These are phyloP conservation scores for Paragyromitra xinjiangensis DNA, from an alignment of 495 filamentous ascomycete genomes.

Conservation along the genomic window DNA sequence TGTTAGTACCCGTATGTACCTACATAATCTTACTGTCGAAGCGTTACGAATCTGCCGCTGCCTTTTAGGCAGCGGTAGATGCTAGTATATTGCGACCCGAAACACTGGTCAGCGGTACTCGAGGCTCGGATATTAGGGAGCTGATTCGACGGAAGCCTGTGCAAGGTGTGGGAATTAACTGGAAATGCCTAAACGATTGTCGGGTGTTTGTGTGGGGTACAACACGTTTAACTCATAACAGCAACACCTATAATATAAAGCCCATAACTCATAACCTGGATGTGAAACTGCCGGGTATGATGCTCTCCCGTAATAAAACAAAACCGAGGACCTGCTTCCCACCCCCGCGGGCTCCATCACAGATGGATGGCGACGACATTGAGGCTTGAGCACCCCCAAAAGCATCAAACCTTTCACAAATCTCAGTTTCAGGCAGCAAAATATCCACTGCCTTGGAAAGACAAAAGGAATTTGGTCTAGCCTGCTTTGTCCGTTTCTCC, in stretches of 20 bases:
- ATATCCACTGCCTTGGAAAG: constrained; percentile 14
- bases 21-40: constrained; percentile 12
- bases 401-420: not conserved
- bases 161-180: constrained; percentile 36
- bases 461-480: constrained; percentile 4
- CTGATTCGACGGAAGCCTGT: constrained; percentile 25
- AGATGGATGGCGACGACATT: constrained; percentile 40
- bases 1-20: constrained; percentile 15
- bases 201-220: constrained; percentile 11
- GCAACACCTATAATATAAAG: constrained; percentile 4
- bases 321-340: constrained; percentile 77
- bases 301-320: constrained; percentile 37
- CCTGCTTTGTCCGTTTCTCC: constrained; percentile 34
- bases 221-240: not conserved
- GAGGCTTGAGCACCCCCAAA: constrained; percentile 37
- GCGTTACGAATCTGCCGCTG: constrained; percentile 38
- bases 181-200: constrained; percentile 22
- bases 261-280: constrained; percentile 23
- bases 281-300: constrained; percentile 24
- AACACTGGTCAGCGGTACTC: constrained; percentile 43
- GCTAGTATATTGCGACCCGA: constrained; percentile 33
- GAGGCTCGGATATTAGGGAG: constrained; percentile 19
- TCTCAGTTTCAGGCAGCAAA: constrained; percentile 12
- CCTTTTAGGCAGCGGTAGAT: constrained; percentile 42
- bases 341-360: constrained; percentile 63